These are phyloP conservation scores for Trichosanthes truncata DNA, from an alignment of 306 rosid species.

Conservation along the genomic window DNA sequence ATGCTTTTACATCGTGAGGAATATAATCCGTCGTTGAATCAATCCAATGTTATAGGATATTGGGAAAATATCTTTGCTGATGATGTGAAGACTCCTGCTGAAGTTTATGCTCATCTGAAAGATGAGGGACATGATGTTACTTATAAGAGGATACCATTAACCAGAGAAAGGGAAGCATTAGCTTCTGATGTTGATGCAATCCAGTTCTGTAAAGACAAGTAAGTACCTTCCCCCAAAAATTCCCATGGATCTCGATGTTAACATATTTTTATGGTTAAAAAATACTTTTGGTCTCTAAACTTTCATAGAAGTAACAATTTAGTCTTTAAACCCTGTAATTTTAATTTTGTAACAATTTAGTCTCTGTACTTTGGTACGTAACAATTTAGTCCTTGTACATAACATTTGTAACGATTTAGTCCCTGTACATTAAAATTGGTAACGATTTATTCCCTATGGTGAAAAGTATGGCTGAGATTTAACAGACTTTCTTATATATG, in stretches of 20 bases:
- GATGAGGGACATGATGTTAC: constrained; percentile 52
- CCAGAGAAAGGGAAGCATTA: constrained; percentile 72
- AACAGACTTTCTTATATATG: neutral
- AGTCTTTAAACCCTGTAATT: neutral
- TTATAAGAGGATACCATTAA: constrained; percentile 65
- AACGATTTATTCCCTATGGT: neutral
- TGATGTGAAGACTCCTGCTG: constrained; percentile 80
- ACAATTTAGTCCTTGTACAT: neutral
- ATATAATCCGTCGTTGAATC: constrained; percentile 50
- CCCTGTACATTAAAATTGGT: neutral
- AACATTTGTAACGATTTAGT: neutral
- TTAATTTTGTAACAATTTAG: neutral
- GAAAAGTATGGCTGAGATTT: neutral
- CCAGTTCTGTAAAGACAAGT: constrained; percentile 64
- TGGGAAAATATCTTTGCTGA: constrained; percentile 66
- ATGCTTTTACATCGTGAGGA: constrained; percentile 87
- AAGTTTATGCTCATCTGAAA: constrained; percentile 59
- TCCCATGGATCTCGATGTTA: neutral
- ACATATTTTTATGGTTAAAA: neutral
- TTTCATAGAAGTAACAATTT: neutral
- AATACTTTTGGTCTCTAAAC: neutral
- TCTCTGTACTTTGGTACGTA: neutral
- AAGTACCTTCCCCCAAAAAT: constrained; percentile 22
- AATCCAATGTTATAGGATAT: constrained; percentile 66
- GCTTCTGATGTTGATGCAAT: constrained; percentile 77